Base-by-base conservation (phyloP, 2,329 filamentous ascomycete genomes). In the Chrysoporthe puriensis region DNA sequence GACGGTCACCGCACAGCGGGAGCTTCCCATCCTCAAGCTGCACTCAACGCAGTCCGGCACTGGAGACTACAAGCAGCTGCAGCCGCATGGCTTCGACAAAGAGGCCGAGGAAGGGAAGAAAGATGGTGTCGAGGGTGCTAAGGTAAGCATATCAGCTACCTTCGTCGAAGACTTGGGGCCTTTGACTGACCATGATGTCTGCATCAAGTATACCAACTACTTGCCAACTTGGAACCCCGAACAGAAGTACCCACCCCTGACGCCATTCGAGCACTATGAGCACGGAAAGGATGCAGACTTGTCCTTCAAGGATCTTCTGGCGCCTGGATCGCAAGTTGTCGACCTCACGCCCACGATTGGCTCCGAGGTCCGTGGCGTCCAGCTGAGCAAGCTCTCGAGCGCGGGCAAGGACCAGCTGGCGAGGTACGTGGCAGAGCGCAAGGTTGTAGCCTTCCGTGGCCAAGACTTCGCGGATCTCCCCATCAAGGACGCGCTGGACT, bases 381-480 rank as follows among this genome's bases (percentile, higher is more conserved):
- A 92, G 77, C 79, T 93, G 60, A 89, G 85, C 80, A 82, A 85
- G 73, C 81, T 92, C 32, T 86, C 79, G 62, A 78, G 85, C 46
- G 85, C 86, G 48, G 89, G 87, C 69, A 91, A 91, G 75, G 88
- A 92, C 74, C 88, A 92, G 75, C 81, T 93, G 21, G 90, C 90
- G 1, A 83, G 89, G 5, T 86, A 91, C 64, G 88, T 92, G 21
- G 87, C 90, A 13, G 83, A 91, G 78, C 86, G 88, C 74, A 91
- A 90, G 74, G 89, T 92, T 14, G 89, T 91, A 21, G 85, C 87
- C 43, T 92, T 92, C 83, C 87, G 89, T 18, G 84, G 90, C 71
- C 90, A 92, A 75, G 88, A 92, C 74, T 85, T 88, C 71, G 84
- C 85, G 48, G 81, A 89, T 70, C 80, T 91, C 50, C 84, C 88